These are phyloP conservation scores for Nakazawaea ambrosiae DNA, from an alignment of 805 yeast species.

Conservation along the genomic window DNA sequence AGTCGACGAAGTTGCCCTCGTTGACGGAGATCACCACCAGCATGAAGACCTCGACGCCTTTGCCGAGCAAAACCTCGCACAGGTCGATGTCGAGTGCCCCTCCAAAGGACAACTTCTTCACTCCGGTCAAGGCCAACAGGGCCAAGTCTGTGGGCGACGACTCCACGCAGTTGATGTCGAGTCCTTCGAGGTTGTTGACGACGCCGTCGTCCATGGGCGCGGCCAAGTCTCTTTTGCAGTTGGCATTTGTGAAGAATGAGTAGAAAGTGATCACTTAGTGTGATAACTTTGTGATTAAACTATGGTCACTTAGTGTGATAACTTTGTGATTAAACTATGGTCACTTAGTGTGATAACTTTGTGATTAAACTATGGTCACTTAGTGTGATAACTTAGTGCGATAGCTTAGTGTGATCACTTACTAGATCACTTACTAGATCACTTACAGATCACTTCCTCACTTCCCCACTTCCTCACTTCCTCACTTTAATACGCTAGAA, in stretches of 20 bases:
- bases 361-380: too few species aligned
- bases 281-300: too few species aligned
- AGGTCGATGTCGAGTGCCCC: slow-evolving; percentile 11
- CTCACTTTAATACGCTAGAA: too few species aligned
- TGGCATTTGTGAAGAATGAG: slow-evolving; percentile 28
- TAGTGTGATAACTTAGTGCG: too few species aligned
- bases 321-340: too few species aligned
- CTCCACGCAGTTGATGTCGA: slow-evolving; percentile 23
- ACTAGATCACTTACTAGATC: too few species aligned
- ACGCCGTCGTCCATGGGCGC: slow-evolving; percentile 44
- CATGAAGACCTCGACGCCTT: slow-evolving; percentile 20
- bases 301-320: too few species aligned
- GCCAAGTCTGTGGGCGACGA: slow-evolving; percentile 11
- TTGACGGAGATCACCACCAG: slow-evolving; percentile 6
- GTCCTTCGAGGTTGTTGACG: slow-evolving; percentile 32
- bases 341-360: too few species aligned
- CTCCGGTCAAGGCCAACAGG: slow-evolving; percentile 2
- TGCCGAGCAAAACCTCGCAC: slow-evolving; percentile 6
- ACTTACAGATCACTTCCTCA: too few species aligned
- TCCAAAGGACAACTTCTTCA: slow-evolving; percentile 1
- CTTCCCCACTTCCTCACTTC: too few species aligned
- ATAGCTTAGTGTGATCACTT: too few species aligned
- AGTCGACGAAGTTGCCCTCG: slow-evolving; percentile 5
- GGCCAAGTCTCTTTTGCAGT: slow-evolving; percentile 34
- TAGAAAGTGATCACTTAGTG: neutral